Evolutionary conservation across 192 early-diverging fungal species (phyloP).

Genomic region (Umbelopsis sp.): DNA sequence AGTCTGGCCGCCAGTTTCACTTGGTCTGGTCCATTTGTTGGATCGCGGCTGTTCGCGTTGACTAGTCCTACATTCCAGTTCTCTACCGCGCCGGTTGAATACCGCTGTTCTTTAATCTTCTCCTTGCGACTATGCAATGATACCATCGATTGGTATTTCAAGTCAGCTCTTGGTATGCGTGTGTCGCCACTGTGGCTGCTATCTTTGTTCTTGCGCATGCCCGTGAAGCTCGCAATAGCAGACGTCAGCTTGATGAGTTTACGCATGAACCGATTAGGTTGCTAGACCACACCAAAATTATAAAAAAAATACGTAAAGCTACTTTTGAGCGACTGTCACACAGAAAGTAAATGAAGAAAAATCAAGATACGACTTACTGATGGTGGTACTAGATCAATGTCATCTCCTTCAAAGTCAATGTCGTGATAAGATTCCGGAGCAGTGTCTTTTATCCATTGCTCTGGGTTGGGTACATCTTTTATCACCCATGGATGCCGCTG

Average conservation of each 20-base stretch:
- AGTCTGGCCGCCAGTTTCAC: neutral
- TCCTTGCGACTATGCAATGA: neutral
- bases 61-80: neutral
- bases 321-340: too few species aligned
- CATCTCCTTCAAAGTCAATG: constrained; percentile 64
- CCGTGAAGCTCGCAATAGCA: neutral
- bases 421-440: constrained; percentile 71
- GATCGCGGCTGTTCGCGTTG: constrained; percentile 9
- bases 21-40: neutral
- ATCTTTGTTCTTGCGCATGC: neutral
- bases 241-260: constrained; percentile 13
- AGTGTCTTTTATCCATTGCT: constrained; percentile 77
- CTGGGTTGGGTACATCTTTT: constrained; percentile 63
- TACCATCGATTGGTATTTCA: constrained; percentile 5
- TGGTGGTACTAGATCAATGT: constrained; percentile 66
- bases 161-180: neutral
- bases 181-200: neutral
- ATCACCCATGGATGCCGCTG: constrained; percentile 85
- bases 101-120: neutral
- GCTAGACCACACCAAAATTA: neutral
- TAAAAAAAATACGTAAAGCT: too few species aligned
- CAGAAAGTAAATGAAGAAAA: neutral
- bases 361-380: constrained; percentile 44
- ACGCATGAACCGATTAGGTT: neutral
- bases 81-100: neutral